Percentiles rank a stretch among this genome's conserved stretches.
Evolutionary conservation across 2,329 filamentous ascomycete genomes (phyloP).

Genomic region (Ceratocystis colombiana): DNA sequence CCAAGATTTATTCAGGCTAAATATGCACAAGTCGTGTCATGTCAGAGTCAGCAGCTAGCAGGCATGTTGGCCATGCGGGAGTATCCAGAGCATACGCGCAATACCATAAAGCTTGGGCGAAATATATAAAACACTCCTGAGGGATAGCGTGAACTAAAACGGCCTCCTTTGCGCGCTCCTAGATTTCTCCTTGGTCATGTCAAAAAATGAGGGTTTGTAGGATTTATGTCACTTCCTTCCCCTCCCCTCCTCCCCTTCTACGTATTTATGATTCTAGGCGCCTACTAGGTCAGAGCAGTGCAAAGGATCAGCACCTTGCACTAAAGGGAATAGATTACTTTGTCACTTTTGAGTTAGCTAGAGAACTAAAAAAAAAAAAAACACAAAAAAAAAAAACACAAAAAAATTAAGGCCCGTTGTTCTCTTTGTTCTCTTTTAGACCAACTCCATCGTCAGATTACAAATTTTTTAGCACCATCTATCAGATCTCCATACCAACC

Average conservation of each 20-base stretch:
- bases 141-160: too few species aligned
- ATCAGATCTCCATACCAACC: too few species aligned
- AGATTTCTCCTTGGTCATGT: not conserved
- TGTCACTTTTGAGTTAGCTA: not conserved
- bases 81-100: not conserved
- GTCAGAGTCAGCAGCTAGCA: not conserved
- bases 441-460: not conserved
- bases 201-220: not conserved
- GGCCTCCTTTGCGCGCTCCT: not conserved
- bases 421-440: not conserved
- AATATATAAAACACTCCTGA: too few species aligned
- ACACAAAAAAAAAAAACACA: too few species aligned
- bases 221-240: not conserved
- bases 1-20: not conserved
- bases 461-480: not conserved
- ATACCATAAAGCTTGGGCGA: not conserved
- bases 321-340: not conserved
- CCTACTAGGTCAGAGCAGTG: not conserved
- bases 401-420: not conserved
- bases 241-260: too few species aligned
- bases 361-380: not conserved
- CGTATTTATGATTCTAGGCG: not conserved
- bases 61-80: not conserved
- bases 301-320: not conserved
- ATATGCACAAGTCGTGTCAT: constrained; percentile 7